These are phyloP conservation scores for Acanthamoeba lenticulata DNA, from an alignment of 208 protist species.

Conservation along the genomic window DNA sequence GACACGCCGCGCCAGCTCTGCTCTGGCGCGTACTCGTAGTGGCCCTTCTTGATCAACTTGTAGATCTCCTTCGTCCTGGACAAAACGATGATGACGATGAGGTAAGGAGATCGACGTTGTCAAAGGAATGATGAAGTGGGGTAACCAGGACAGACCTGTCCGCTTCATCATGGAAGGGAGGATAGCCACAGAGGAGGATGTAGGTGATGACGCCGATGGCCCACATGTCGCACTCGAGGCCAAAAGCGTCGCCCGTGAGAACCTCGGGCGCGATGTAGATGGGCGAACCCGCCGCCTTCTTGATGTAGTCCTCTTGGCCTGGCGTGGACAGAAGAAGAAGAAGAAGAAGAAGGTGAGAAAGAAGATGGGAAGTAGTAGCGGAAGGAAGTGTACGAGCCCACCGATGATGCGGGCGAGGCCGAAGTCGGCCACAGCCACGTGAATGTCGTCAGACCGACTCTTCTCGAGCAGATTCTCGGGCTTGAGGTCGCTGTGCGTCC, in stretches of 20 bases:
- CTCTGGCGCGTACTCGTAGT: conserved; percentile 11
- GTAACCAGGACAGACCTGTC: conserved; percentile 73
- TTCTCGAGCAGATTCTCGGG: conserved; percentile 82
- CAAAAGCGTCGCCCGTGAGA: conserved; percentile 75
- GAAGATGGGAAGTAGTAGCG: no score
- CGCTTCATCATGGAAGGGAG: conserved; percentile 77
- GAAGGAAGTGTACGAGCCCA: neutral
- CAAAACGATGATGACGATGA: conserved; percentile 71
- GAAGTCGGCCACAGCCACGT: conserved; percentile 84
- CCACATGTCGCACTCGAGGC: conserved; percentile 79
- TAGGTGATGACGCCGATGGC: conserved; percentile 84
- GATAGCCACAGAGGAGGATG: conserved; percentile 82
- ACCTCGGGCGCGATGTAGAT: conserved; percentile 78
- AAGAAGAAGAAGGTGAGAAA: no score
- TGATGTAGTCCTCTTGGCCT: neutral
- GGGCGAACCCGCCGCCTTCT: neutral
- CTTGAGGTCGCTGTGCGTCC: neutral
- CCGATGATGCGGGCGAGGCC: conserved; percentile 81
- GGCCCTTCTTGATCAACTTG: conserved; percentile 15
- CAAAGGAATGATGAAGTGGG: neutral
- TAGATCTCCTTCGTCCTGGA: conserved; percentile 64
- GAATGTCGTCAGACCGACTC: conserved; percentile 63
- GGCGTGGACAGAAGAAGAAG: no score
- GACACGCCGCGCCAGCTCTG: conserved; percentile 1
- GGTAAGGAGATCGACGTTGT: conserved; percentile 65